Evolutionary conservation across 768 basidiomycete species (phyloP), one percentile per base, ranked within the genome.

Genomic region (Mycena latifolia): DNA sequence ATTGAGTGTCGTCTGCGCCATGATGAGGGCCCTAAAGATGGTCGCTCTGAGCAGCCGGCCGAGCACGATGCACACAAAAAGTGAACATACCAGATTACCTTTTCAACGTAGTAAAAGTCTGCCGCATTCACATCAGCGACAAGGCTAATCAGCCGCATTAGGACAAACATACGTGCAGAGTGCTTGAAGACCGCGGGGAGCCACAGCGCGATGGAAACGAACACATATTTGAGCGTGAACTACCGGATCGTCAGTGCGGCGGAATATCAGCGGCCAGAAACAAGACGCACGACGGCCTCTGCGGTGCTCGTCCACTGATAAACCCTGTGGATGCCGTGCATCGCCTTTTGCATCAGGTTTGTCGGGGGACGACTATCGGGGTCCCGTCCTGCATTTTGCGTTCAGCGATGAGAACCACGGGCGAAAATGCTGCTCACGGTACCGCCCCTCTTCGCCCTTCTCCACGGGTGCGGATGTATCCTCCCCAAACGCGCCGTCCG

Each of bases 21-120:
- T 88, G 71, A 89, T 86, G 55, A 88, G 75, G 4, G 86, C 86
- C 86, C 85, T 80, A n/a, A n/a, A n/a, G n/a, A n/a, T n/a, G n/a
- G n/a, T n/a, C n/a, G n/a, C n/a, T n/a, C n/a, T n/a, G n/a, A n/a
- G n/a, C n/a, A n/a, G n/a, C 39, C 5, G 37, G 37, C 8, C 8
- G 37, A 3, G 11, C n/a, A 58, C 1, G 71, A 27, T 43, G 6
- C 35, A 33, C 14, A 45, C 17, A 31, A 28, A 12, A 15, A 7
- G 11, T 2, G 53, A 14, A 3, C 37, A 11, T 64, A 82, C 82
- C 84, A 88, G 5, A 87, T 55, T 5, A 84, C 84, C 59, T 83
- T 84, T 55, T 84, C 67, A 5, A 70, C 65, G 60, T 85, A 86
- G 41, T 80, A 79, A 69, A 83, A 83, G 31, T 76, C 82, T 83